Conservation (phyloP, 225 moss, liverwort and hornwort species). For the Thuidium tamariscinum region DNA sequence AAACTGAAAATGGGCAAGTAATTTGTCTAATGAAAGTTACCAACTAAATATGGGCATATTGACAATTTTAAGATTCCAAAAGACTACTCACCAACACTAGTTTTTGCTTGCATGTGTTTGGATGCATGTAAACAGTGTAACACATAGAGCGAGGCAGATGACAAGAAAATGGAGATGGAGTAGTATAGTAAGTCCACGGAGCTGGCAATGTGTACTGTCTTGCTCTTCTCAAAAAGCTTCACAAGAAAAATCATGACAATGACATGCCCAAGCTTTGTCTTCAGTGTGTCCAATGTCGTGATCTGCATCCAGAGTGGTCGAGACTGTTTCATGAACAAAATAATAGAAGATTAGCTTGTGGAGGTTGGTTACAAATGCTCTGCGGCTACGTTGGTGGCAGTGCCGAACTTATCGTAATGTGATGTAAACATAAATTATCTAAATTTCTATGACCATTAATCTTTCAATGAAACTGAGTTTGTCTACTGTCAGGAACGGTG, state of each 20-base stretch:
- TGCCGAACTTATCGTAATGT: neutral
- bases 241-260: slow-evolving; percentile 48
- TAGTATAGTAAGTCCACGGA: slow-evolving; percentile 31
- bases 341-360: neutral
- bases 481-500: too few species aligned
- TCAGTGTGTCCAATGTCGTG: slow-evolving; percentile 31
- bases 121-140: slow-evolving; percentile 5
- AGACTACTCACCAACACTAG: neutral
- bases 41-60: neutral
- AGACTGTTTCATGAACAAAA: slow-evolving; percentile 1
- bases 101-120: neutral
- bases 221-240: slow-evolving; percentile 54
- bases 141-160: slow-evolving; percentile 32
- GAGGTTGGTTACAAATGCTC: neutral
- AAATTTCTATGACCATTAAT: neutral
- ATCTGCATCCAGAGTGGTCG: slow-evolving; percentile 46
- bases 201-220: slow-evolving; percentile 22
- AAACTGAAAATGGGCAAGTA: neutral
- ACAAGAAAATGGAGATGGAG: slow-evolving; percentile 31
- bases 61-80: neutral
- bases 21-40: neutral
- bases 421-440: too few species aligned
- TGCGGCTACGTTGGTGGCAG: neutral
- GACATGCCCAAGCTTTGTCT: slow-evolving; percentile 50
- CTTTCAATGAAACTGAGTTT: neutral